phyloP scores from a whole-genome alignment of 2,329 filamentous ascomycete species.

The Xylariaceae sp. region DNA sequence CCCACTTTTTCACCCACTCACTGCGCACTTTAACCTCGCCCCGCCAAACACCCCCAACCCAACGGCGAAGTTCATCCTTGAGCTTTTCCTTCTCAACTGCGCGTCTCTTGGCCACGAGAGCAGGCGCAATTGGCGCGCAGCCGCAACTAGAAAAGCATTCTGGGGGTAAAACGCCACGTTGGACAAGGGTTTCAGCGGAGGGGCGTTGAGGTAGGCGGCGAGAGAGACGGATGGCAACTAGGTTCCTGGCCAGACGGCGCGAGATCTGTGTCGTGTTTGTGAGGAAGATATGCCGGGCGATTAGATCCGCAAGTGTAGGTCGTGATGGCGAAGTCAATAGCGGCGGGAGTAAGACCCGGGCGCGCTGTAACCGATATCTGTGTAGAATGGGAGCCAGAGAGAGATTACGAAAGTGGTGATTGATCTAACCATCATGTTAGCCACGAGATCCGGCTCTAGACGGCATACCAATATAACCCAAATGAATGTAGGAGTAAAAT shows the following conservation, averaged over 20 bases:
- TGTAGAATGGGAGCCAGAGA: constrained; percentile 64
- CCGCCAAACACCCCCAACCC: constrained; percentile 58
- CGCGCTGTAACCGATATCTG: constrained; percentile 55
- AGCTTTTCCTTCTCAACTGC: constrained; percentile 63
- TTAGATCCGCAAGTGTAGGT: constrained; percentile 58
- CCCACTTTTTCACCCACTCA: constrained; percentile 44
- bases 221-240: constrained; percentile 62
- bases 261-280: constrained; percentile 63
- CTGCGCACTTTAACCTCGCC: constrained; percentile 49
- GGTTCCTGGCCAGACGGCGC: constrained; percentile 57
- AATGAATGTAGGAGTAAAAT: background rate
- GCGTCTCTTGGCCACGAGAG: constrained; percentile 57
- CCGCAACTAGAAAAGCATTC: constrained; percentile 49
- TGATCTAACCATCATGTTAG: constrained; percentile 44
- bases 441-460: background rate
- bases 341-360: constrained; percentile 50
- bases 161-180: constrained; percentile 59
- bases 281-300: constrained; percentile 61
- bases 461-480: background rate
- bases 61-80: constrained; percentile 61
- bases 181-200: constrained; percentile 55
- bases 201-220: constrained; percentile 58
- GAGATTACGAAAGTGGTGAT: constrained; percentile 57
- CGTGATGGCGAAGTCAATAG: constrained; percentile 54
- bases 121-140: constrained; percentile 49